These are phyloP conservation scores for Pythium coloratum DNA, from an alignment of 352 stramenopile genomes.

Conservation along the genomic window DNA sequence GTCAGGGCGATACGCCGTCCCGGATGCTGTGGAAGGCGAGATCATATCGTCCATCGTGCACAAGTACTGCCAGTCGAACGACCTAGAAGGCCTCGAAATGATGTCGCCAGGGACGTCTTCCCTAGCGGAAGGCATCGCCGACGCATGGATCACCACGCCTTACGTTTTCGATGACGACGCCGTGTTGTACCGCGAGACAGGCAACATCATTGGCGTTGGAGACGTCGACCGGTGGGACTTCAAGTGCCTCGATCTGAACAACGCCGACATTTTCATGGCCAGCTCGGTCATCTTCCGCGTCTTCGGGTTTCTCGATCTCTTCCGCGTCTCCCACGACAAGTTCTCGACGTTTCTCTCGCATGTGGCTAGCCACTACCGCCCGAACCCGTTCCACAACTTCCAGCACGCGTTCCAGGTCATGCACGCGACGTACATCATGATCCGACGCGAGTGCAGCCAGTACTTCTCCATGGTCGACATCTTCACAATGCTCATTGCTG, in stretches of 20 bases:
- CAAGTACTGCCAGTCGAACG: slow-evolving; percentile 29
- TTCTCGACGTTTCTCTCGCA: slow-evolving; percentile 34
- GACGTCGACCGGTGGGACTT: slow-evolving; percentile 61
- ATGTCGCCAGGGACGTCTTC: neutral
- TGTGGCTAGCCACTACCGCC: slow-evolving; percentile 64
- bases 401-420: slow-evolving; percentile 76
- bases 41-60: slow-evolving; percentile 42
- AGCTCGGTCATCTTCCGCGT: slow-evolving; percentile 31
- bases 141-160: neutral
- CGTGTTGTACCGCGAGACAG: slow-evolving; percentile 29
- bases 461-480: slow-evolving; percentile 67
- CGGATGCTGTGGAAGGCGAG: slow-evolving; percentile 25
- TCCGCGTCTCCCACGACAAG: slow-evolving; percentile 37
- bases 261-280: slow-evolving; percentile 23
- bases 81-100: neutral
- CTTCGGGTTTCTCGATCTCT: slow-evolving; percentile 40
- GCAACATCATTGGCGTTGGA: slow-evolving; percentile 42
- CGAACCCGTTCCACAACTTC: slow-evolving; percentile 82
- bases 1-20: neutral
- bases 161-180: neutral
- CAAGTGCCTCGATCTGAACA: slow-evolving; percentile 34
- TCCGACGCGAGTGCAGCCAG: slow-evolving; percentile 53
- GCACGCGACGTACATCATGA: slow-evolving; percentile 40
- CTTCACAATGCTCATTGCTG: slow-evolving; percentile 71
- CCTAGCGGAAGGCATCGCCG: neutral